phyloP scores from a whole-genome alignment of 1,284 basidiomycete genomes.

The Abortiporus biennis region DNA sequence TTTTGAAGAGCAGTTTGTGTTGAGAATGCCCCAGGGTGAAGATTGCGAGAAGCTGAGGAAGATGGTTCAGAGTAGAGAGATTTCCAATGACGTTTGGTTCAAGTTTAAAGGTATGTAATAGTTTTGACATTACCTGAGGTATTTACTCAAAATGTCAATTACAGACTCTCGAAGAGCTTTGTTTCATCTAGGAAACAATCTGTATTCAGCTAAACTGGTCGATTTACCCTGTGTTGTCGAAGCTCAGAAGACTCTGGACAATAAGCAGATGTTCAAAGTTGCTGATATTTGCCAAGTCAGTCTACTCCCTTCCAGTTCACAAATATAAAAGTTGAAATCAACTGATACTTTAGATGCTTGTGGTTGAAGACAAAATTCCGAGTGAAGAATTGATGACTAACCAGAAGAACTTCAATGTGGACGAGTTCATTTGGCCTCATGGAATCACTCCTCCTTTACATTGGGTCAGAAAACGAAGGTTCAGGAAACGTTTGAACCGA shows the following conservation, averaged over 20 bases:
- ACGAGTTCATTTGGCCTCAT: conserved; percentile 97
- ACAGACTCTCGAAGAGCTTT: conserved; percentile 88
- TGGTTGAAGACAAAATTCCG: conserved; percentile 74
- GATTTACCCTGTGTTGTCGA: conserved; percentile 95
- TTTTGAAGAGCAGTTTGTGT: conserved; percentile 97
- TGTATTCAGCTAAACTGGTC: conserved; percentile 91
- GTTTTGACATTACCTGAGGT: not conserved
- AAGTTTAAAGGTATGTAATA: conserved; percentile 84
- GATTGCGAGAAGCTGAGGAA: conserved; percentile 76
- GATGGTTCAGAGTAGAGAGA: conserved; percentile 75
- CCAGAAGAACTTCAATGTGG: conserved; percentile 77
- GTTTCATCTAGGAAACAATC: conserved; percentile 81
- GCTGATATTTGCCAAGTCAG: conserved; percentile 94
- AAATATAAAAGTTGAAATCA: conserved; percentile 8
- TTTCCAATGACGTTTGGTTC: conserved; percentile 89
- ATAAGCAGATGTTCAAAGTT: conserved; percentile 96
- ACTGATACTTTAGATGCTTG: conserved; percentile 67
- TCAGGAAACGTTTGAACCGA: conserved; percentile 85
- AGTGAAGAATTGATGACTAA: conserved; percentile 55
- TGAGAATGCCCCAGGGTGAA: conserved; percentile 84
- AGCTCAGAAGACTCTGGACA: conserved; percentile 94
- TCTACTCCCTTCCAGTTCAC: conserved; percentile 7
- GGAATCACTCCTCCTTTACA: conserved; percentile 93
- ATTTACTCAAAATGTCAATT: not conserved
- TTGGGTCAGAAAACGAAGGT: conserved; percentile 88